phyloP scores from a whole-genome alignment of 2,329 filamentous ascomycete species.

The Macrophomina phaseolina region DNA sequence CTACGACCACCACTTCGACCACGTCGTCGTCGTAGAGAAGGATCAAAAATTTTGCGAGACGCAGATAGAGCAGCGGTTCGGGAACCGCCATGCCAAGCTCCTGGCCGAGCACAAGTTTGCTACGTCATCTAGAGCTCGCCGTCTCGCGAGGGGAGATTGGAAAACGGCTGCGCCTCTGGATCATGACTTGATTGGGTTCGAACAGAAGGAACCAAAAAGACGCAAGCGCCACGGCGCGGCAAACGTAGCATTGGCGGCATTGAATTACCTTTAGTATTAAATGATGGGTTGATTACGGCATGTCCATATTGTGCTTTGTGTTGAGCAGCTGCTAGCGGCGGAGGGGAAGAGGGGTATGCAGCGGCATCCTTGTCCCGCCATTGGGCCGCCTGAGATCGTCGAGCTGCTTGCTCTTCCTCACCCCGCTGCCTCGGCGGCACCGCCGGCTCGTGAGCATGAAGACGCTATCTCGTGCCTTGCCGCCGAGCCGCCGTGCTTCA shows the following conservation, averaged over 20 bases:
- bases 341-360: conserved; percentile 2
- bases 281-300: conserved; percentile 24
- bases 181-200: conserved; percentile 26
- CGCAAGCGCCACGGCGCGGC: conserved; percentile 21
- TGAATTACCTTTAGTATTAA: conserved; percentile 25
- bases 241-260: conserved; percentile 23
- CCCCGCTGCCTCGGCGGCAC: conserved; percentile 11
- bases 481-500: not conserved
- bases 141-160: not conserved
- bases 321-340: conserved; percentile 7
- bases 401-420: not conserved
- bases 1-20: not conserved
- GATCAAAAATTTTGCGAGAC: conserved; percentile 6
- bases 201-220: conserved; percentile 22
- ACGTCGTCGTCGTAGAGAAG: conserved; percentile 5
- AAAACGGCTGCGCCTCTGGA: conserved; percentile 23
- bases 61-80: conserved; percentile 5
- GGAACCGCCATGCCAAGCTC: conserved; percentile 18
- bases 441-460: not conserved
- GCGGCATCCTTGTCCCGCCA: conserved; percentile 6
- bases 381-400: not conserved
- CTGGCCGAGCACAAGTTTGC: conserved; percentile 9
- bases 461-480: not conserved
- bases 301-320: conserved; percentile 1
- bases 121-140: not conserved